Evolutionary conservation across 495 filamentous ascomycete species (phyloP).

Genomic region (Endocarpon pusillum): DNA sequence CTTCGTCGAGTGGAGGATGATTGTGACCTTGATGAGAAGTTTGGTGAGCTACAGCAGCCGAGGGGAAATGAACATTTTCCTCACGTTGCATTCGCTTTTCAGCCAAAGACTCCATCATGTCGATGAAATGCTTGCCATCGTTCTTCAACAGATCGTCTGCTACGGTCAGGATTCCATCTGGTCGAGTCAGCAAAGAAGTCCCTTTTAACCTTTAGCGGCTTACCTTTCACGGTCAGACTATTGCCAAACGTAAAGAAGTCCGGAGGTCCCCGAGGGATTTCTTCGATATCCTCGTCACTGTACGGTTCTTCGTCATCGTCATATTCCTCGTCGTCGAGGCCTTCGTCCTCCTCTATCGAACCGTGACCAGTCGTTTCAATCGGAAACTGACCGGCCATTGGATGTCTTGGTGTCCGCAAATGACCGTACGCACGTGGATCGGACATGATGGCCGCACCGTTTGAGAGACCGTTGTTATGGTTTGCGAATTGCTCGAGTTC

Average conservation of each 20-base stretch:
- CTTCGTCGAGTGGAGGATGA: constrained; percentile 52
- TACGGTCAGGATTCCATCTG: constrained; percentile 95
- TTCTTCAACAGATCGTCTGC: constrained; percentile 97
- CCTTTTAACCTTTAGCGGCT: constrained; percentile 20
- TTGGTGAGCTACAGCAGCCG: constrained; percentile 36
- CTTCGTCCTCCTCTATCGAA: constrained; percentile 31
- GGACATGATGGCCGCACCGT: constrained; percentile 29
- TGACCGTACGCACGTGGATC: constrained; percentile 40
- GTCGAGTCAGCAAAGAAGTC: constrained; percentile 11
- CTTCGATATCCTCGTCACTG: constrained; percentile 37
- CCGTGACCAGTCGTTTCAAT: constrained; percentile 18
- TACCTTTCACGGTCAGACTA: constrained; percentile 93
- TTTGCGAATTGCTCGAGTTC: constrained; percentile 96
- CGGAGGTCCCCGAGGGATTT: constrained; percentile 33
- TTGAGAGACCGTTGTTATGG: constrained; percentile 50
- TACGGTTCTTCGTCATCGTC: constrained; percentile 34
- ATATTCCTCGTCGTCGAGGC: constrained; percentile 36
- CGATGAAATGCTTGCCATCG: constrained; percentile 98
- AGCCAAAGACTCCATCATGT: constrained; percentile 99
- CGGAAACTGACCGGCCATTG: constrained; percentile 8
- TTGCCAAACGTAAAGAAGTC: constrained; percentile 97
- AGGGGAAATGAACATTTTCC: constrained; percentile 64
- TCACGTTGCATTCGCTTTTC: constrained; percentile 94
- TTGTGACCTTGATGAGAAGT: constrained; percentile 44
- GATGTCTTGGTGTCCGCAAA: constrained; percentile 14